Base-by-base conservation (phyloP, 345 rosid genomes). In the Gossypium longicalyx region DNA sequence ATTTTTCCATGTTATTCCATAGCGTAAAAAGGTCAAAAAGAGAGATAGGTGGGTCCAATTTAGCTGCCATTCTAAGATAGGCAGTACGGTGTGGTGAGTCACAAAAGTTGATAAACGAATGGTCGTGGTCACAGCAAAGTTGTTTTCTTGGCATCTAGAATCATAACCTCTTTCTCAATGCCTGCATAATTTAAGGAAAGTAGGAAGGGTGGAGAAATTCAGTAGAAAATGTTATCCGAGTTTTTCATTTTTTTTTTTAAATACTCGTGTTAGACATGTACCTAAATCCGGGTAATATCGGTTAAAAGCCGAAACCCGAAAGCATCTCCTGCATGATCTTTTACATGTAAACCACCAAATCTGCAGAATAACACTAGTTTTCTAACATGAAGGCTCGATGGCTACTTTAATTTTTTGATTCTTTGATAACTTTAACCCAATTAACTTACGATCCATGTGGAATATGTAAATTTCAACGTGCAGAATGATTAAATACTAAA, bases 81-180 rank as follows among this genome's bases (percentile, higher is more conserved):
- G 72, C 1, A 38, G 59, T 49, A 49, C 49, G 23, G 41, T 34
- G 11, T 23, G 59, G 25, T 17, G 45, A 10, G 13, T 49, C 15
- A 3, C 23, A 19, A 71, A 71, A 71, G 49, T n/a, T 60, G 22
- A 52, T 29, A 12, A 78, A 68, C 0, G 74, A 62, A 71, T 71
- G 80, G 85, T 29, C 23, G 12, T 47, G 59, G 54, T 63, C 58
- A 53, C 56, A 34, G 71, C 66, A 70, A 69, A 76, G 70, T 58
- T 19, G 60, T 16, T 29, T 34, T 2, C 43, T 56, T 70, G 63
- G 85, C 74, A 73, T 70, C 66, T 57, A 34, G 79, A 82, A 73
- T 70, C 76, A 16, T 20, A 60, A 15, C 25, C 23, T 49, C 38
- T 48, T 12, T 81, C 74, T 77, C 70, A 68, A 8, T 25, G 13